Conservation (phyloP, 148 eudicot species). For the Dianthus caryophyllus region DNA sequence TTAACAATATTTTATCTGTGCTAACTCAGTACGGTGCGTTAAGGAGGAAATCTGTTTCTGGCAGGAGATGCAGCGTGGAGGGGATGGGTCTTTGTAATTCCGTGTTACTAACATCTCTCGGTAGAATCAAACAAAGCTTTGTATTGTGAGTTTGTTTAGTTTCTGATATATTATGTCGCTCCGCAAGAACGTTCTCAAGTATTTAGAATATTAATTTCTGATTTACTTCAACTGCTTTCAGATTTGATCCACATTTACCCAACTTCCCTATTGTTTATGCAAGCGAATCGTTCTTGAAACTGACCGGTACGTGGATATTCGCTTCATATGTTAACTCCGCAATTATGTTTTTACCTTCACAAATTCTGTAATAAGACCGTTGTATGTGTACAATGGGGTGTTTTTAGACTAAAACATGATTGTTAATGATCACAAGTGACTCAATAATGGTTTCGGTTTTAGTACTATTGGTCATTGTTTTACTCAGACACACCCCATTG, state of each 20-base stretch:
- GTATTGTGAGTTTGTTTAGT: conserved; percentile 79
- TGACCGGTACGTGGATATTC: conserved; percentile 52
- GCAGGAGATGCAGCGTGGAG: conserved; percentile 49
- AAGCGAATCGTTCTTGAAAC: conserved; percentile 70
- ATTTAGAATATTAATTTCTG: conserved; percentile 15
- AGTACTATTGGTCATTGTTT: too few relatives aligned
- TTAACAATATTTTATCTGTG: conserved; percentile 65
- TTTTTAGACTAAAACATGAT: too few relatives aligned
- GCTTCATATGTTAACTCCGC: not conserved
- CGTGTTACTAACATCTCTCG: conserved; percentile 78
- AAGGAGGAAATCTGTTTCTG: conserved; percentile 59
- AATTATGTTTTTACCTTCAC: not conserved
- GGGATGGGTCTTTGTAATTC: conserved; percentile 40
- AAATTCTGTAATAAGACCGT: too few relatives aligned
- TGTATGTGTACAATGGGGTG: too few relatives aligned
- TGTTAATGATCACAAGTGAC: too few relatives aligned
- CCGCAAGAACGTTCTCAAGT: not conserved
- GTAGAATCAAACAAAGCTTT: conserved; percentile 99
- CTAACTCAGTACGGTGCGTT: conserved; percentile 67
- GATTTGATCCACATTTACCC: conserved; percentile 64
- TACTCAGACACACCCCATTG: too few relatives aligned
- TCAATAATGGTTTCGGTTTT: too few relatives aligned
- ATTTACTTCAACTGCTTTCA: conserved; percentile 28
- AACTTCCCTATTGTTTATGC: conserved; percentile 83
- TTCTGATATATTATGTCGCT: conserved; percentile 22